These are phyloP conservation scores for Colletotrichum cuscutae DNA, from an alignment of 2,329 filamentous ascomycete genomes.

Conservation along the genomic window DNA sequence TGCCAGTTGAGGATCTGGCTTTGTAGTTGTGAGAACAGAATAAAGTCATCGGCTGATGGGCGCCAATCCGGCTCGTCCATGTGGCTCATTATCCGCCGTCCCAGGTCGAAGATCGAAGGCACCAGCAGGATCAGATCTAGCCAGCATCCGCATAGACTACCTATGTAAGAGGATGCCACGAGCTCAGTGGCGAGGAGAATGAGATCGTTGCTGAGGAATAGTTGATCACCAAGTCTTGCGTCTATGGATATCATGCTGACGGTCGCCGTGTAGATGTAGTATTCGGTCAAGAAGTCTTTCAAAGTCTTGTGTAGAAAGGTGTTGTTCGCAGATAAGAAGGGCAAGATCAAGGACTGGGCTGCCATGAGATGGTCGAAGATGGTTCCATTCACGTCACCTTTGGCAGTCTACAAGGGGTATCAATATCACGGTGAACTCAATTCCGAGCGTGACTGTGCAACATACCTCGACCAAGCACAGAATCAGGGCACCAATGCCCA, in stretches of 20 bases:
- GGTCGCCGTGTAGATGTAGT: constrained; percentile 58
- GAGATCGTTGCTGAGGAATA: constrained; percentile 45
- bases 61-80: constrained; percentile 34
- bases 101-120: constrained; percentile 53
- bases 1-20: constrained; percentile 52
- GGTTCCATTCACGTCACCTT: constrained; percentile 56
- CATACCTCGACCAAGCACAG: constrained; percentile 59
- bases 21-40: constrained; percentile 55
- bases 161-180: constrained; percentile 45
- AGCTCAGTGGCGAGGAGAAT: constrained; percentile 43
- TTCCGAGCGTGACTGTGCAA: background rate
- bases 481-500: constrained; percentile 56
- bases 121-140: constrained; percentile 50
- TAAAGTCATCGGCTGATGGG: constrained; percentile 52
- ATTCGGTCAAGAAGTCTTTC: constrained; percentile 58
- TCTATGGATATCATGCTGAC: constrained; percentile 59
- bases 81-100: constrained; percentile 49
- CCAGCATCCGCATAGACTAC: constrained; percentile 52
- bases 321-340: constrained; percentile 46
- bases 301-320: constrained; percentile 48
- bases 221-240: constrained; percentile 41
- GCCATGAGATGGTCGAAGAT: constrained; percentile 58
- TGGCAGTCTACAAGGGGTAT: constrained; percentile 44
- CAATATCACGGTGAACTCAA: background rate
- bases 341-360: constrained; percentile 53